Percentiles rank a stretch among this genome's conserved stretches.
Conservation (phyloP, 2,329 filamentous ascomycete genomes). For the Sphaceloma murrayae region DNA sequence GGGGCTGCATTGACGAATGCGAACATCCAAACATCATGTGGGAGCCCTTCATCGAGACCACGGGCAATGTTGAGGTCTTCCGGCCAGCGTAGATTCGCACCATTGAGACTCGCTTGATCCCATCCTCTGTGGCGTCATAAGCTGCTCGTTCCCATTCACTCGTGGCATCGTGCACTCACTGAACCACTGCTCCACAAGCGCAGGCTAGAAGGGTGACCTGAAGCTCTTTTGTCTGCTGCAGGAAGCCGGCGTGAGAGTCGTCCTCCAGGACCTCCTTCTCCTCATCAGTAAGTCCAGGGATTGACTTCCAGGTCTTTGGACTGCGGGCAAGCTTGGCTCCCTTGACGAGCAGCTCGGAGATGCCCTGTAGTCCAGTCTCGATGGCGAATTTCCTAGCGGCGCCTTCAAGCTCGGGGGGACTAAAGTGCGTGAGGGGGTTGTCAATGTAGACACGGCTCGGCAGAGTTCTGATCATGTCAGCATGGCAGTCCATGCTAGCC, state of each 20-base stretch:
- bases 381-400: slow-evolving; percentile 5
- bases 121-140: slow-evolving; percentile 21
- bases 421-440: slow-evolving; percentile 9
- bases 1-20: slow-evolving; percentile 28
- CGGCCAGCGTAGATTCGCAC: slow-evolving; percentile 29
- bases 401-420: slow-evolving; percentile 5
- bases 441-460: slow-evolving; percentile 1
- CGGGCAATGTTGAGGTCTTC: slow-evolving; percentile 23
- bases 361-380: slow-evolving; percentile 12
- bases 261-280: slow-evolving; percentile 22
- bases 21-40: slow-evolving; percentile 24
- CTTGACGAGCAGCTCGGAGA: slow-evolving; percentile 17
- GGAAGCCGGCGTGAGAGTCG: slow-evolving; percentile 19
- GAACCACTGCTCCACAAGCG: slow-evolving; percentile 28
- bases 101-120: slow-evolving; percentile 28
- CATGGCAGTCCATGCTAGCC: too few relatives aligned
- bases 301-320: slow-evolving; percentile 22
- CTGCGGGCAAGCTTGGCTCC: slow-evolving; percentile 24
- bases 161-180: slow-evolving; percentile 19
- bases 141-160: too few relatives aligned
- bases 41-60: slow-evolving; percentile 19
- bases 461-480: background rate
- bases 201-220: slow-evolving; percentile 27
- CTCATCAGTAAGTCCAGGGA: slow-evolving; percentile 22
- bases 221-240: slow-evolving; percentile 27